Conservation (phyloP, 495 filamentous ascomycete species). For the Monascus purpureus region DNA sequence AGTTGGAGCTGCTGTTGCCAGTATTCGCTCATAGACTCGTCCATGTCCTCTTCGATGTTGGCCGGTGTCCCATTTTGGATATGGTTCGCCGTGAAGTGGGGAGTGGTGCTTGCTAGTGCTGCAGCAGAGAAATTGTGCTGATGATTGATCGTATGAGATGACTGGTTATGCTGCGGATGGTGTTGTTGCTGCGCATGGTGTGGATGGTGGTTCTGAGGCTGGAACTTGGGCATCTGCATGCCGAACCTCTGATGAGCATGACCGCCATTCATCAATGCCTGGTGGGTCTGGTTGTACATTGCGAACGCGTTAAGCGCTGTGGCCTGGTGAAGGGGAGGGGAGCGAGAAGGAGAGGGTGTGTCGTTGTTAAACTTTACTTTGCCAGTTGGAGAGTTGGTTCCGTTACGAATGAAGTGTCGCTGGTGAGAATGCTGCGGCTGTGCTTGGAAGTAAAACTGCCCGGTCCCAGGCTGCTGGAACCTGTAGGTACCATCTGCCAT, state of each 20-base stretch:
- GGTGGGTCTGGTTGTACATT: conserved; percentile 75
- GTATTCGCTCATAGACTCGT: conserved; percentile 59
- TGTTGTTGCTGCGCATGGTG: conserved; percentile 66
- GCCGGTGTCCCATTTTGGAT: conserved; percentile 61
- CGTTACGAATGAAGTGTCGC: conserved; percentile 39
- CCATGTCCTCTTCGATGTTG: conserved; percentile 40
- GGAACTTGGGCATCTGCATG: conserved; percentile 57
- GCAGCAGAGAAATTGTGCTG: conserved; percentile 73
- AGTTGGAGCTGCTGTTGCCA: conserved; percentile 81
- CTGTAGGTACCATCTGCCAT: conserved; percentile 79
- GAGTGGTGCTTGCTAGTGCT: conserved; percentile 55
- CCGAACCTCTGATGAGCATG: conserved; percentile 47
- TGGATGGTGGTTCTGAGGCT: conserved; percentile 55
- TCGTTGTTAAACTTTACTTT: conserved; percentile 40
- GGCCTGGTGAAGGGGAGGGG: conserved; percentile 48
- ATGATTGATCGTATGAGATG: conserved; percentile 48
- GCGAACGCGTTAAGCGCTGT: conserved; percentile 49
- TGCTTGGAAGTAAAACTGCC: conserved; percentile 46
- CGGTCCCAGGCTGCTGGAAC: conserved; percentile 57
- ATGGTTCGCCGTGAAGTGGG: conserved; percentile 57
- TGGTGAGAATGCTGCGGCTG: conserved; percentile 36
- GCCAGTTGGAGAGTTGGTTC: conserved; percentile 36
- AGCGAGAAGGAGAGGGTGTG: conserved; percentile 58
- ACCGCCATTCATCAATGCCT: conserved; percentile 58
- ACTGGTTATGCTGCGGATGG: conserved; percentile 63